Evolutionary conservation across 306 rosid genomes (phyloP).

Genomic region (Rosa rugosa): DNA sequence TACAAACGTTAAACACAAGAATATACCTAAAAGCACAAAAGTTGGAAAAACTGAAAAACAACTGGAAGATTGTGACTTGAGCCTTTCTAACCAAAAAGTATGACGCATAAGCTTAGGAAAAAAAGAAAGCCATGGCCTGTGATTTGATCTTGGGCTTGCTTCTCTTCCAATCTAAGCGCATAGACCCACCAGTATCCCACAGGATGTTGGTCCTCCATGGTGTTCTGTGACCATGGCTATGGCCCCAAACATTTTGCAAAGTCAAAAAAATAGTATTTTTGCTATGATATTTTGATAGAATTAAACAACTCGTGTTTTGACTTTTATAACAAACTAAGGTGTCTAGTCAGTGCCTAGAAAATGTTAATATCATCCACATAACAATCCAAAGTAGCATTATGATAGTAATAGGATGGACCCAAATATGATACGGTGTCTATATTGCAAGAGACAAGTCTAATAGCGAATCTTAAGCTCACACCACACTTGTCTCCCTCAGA

Average conservation of each 20-base stretch:
- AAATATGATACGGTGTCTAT: neutral
- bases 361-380: neutral
- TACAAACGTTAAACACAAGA: slow-evolving; percentile 11
- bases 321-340: neutral
- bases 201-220: neutral
- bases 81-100: slow-evolving; percentile 7
- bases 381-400: neutral
- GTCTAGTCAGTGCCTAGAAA: neutral
- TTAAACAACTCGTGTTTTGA: neutral
- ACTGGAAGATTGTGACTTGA: slow-evolving; percentile 20
- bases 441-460: neutral
- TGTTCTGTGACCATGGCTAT: neutral
- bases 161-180: slow-evolving; percentile 9
- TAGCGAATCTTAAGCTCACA: neutral
- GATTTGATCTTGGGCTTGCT: slow-evolving; percentile 15
- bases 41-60: neutral
- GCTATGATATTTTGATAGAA: neutral
- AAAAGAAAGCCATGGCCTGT: neutral
- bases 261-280: neutral
- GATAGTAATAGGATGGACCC: slow-evolving; percentile 7
- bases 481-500: neutral
- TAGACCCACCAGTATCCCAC: neutral
- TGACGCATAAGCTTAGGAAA: neutral
- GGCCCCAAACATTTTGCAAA: neutral
- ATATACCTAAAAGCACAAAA: slow-evolving; percentile 19